Conservation (phyloP, 208 protist species). For the Strigomonas oncopelti region DNA sequence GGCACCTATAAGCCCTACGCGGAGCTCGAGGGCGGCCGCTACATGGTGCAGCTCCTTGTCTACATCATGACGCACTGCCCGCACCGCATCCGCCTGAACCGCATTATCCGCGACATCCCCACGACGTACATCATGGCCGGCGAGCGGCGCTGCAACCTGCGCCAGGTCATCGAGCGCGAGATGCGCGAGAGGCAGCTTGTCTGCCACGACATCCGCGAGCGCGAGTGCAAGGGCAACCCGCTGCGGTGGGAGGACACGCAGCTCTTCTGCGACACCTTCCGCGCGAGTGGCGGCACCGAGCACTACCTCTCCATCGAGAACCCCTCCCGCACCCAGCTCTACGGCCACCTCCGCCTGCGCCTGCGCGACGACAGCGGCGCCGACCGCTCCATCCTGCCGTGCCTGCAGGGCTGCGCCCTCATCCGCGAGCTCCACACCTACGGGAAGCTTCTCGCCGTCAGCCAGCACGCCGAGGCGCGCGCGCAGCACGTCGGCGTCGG, state of each 20-base stretch:
- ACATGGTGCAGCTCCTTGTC: constrained; percentile 93
- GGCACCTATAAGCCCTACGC: constrained; percentile 96
- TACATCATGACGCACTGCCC: constrained; percentile 95
- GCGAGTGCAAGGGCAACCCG: constrained; percentile 87
- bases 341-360: constrained; percentile 83
- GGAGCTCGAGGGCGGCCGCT: constrained; percentile 67
- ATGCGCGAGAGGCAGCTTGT: constrained; percentile 89
- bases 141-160: constrained; percentile 96
- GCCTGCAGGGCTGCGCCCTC: constrained; percentile 89
- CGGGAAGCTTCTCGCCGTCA: constrained; percentile 77
- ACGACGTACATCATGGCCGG: constrained; percentile 97
- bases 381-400: constrained; percentile 70
- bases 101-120: constrained; percentile 99
- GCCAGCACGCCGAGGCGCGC: constrained; percentile 75
- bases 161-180: constrained; percentile 95
- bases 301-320: constrained; percentile 87
- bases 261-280: constrained; percentile 68
- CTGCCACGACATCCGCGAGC: constrained; percentile 94
- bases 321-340: constrained; percentile 68
- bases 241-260: constrained; percentile 58
- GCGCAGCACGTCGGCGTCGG: constrained; percentile 98
- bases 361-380: constrained; percentile 64
- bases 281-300: constrained; percentile 81
- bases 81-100: constrained; percentile 98
- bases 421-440: constrained; percentile 99